Evolutionary conservation across 371 early-diverging fungal species (phyloP).

Genomic region (Apophysomyces elegans): DNA sequence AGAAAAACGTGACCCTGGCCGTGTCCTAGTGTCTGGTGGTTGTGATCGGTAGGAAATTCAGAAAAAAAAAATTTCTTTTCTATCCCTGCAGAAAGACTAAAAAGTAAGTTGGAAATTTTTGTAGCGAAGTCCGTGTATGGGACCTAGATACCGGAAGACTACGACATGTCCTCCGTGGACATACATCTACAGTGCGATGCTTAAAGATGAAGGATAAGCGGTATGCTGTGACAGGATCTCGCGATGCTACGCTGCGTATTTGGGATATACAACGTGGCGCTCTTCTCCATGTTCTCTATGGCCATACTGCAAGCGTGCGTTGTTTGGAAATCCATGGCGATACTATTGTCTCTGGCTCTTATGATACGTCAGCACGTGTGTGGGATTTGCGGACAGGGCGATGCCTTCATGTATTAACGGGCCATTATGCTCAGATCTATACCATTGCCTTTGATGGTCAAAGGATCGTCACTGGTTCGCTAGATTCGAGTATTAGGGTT

Average conservation of each 20-base stretch:
- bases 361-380: constrained; percentile 87
- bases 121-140: constrained; percentile 87
- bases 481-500: constrained; percentile 75
- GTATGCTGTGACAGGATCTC: constrained; percentile 85
- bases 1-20: constrained; percentile 61
- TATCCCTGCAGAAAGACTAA: constrained; percentile 5
- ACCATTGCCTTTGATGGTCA: constrained; percentile 73
- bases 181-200: constrained; percentile 92
- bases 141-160: constrained; percentile 79
- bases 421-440: constrained; percentile 70
- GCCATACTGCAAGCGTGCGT: constrained; percentile 83
- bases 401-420: constrained; percentile 70
- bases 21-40: constrained; percentile 78
- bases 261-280: constrained; percentile 79
- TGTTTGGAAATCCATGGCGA: constrained; percentile 84
- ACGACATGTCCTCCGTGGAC: constrained; percentile 82
- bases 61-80: no score
- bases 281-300: constrained; percentile 60
- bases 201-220: constrained; percentile 72
- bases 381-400: constrained; percentile 85
- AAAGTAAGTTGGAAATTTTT: background rate
- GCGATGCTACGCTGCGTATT: constrained; percentile 86
- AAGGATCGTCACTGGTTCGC: constrained; percentile 74
- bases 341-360: constrained; percentile 85
- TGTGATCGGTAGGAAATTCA: constrained; percentile 69